Conservation (phyloP, 2,329 filamentous ascomycete genomes). For the Colletotrichum incanum region DNA sequence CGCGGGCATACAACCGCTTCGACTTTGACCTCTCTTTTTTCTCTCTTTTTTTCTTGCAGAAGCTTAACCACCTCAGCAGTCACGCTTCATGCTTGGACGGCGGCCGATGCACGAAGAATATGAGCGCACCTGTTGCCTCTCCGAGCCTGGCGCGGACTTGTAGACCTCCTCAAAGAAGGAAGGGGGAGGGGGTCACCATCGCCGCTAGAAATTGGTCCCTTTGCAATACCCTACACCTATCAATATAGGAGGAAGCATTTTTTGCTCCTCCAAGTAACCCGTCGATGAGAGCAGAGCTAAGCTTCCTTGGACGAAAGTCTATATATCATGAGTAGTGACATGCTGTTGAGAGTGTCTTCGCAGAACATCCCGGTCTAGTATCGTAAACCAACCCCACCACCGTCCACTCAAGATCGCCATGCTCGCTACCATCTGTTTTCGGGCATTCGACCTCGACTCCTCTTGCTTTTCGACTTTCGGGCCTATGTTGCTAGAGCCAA, state of each 20-base stretch:
- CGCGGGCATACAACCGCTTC: not conserved
- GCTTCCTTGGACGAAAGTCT: not conserved
- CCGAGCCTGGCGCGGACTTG: not conserved
- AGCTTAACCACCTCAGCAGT: not conserved
- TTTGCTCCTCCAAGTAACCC: not conserved
- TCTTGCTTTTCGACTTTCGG: not conserved
- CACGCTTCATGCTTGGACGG: not conserved
- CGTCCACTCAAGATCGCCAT: not conserved
- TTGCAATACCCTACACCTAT: not conserved
- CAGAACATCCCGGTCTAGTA: not conserved
- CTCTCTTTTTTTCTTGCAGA: not conserved
- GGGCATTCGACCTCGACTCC: not conserved
- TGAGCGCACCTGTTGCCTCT: not conserved
- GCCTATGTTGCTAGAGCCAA: not conserved
- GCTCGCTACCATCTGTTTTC: not conserved
- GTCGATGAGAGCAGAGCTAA: not conserved
- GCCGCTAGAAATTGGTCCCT: too few species aligned
- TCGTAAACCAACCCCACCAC: too few species aligned
- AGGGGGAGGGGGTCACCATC: not conserved
- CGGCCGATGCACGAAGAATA: not conserved
- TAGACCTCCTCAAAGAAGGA: not conserved
- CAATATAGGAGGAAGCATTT: not conserved
- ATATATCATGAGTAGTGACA: not conserved
- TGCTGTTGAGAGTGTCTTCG: not conserved
- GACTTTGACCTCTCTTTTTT: not conserved